phyloP scores from a whole-genome alignment of 768 basidiomycete species.

The Dioszegia crocea region DNA sequence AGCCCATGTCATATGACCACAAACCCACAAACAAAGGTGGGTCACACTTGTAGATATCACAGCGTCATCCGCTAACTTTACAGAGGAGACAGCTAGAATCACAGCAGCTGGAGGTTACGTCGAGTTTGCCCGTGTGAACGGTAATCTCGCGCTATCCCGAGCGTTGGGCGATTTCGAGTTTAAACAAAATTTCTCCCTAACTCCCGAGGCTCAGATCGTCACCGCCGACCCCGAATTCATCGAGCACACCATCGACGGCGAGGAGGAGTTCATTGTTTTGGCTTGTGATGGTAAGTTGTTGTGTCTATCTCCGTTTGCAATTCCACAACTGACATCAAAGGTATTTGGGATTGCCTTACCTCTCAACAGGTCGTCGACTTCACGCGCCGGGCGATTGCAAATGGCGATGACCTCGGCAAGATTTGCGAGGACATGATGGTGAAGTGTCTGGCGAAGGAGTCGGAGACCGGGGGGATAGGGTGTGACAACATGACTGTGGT shows the following conservation, averaged over 20 bases:
- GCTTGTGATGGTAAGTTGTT: constrained; percentile 80
- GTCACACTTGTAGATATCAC: constrained; percentile 35
- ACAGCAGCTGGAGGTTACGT: constrained; percentile 88
- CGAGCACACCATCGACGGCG: constrained; percentile 70
- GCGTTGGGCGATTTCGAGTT: constrained; percentile 98
- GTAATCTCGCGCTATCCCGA: constrained; percentile 89
- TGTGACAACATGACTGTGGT: constrained; percentile 99
- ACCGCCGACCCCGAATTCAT: constrained; percentile 91
- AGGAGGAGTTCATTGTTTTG: constrained; percentile 94
- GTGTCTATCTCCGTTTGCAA: background rate
- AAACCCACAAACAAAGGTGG: constrained; percentile 83
- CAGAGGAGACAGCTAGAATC: constrained; percentile 82
- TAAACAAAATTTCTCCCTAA: constrained; percentile 81
- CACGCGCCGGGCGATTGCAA: constrained; percentile 72
- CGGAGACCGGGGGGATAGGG: constrained; percentile 86
- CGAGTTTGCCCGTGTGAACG: constrained; percentile 94
- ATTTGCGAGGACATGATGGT: constrained; percentile 87
- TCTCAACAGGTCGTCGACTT: constrained; percentile 92
- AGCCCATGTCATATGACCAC: constrained; percentile 88
- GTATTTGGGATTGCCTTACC: constrained; percentile 95
- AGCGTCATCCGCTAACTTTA: background rate
- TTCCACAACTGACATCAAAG: constrained; percentile 52
- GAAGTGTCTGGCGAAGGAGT: constrained; percentile 89
- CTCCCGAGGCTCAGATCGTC: constrained; percentile 87
- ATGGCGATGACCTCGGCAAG: constrained; percentile 71